Evolutionary conservation across 345 rosid species (phyloP), one percentile per base, ranked within the genome.

Genomic region (Salix udensis): DNA sequence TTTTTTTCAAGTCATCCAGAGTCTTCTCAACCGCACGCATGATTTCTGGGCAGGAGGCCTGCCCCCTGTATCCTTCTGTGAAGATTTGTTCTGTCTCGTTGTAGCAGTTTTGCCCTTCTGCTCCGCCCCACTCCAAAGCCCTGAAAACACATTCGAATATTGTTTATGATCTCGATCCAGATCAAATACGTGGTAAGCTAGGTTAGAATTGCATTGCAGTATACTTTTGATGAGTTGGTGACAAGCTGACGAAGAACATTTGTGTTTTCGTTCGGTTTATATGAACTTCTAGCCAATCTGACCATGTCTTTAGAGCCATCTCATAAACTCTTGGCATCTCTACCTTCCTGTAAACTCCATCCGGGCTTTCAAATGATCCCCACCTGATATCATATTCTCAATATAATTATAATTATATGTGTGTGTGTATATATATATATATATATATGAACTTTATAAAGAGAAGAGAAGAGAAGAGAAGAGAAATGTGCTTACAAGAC

Each of bases 121-220:
- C 85, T 28, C 91, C 94, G 23, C 87, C 92, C 98, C 98, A 95
- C 66, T 89, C 94, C 65, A 80, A 78, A n/a, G 96, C 91, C 82
- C 97, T 91, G 81, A 50, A 50, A 73, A 65, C 5, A 28, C 31
- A 24, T 3, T 18, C 26, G 16, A 62, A 24, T n/a, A 0, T 60
- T 8, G 37, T 5, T 36, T 36, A 60, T 24, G n/a, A 19, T n/a
- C 30, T 9, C 1, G 65, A 60, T 21, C 24, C 9, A 7, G 65
- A 60, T 36, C 37, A 55, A 60, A 60, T 19, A 60, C 9, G 11
- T 9, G 7, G 11, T 60, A 1, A 60, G 13, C 30, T 7, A 58
- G 65, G 58, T 15, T 12, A 30, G 28, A 34, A 23, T 15, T 13
- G 19, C 8, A 23, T 15, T 13, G 19, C 8, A 42, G 8, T 50